These are phyloP conservation scores for Aspergillus asperescens DNA, from an alignment of 495 filamentous ascomycete genomes.

Conservation along the genomic window DNA sequence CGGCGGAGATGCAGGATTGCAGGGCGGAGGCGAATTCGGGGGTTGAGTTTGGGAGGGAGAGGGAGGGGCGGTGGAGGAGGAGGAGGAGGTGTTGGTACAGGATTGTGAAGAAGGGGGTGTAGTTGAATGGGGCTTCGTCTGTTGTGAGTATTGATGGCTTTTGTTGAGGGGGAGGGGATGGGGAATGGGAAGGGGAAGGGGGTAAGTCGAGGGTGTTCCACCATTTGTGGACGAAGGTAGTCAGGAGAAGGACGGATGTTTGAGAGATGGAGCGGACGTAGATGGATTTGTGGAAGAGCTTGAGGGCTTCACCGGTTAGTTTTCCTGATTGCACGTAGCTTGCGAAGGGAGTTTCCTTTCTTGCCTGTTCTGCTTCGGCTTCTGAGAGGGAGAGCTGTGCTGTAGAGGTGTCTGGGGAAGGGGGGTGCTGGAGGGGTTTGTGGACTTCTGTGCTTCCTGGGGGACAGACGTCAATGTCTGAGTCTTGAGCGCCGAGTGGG, in stretches of 20 bases:
- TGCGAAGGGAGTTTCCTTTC: conserved; percentile 29
- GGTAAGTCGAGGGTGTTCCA: conserved; percentile 37
- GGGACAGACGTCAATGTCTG: conserved; percentile 38
- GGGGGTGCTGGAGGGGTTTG: conserved; percentile 14
- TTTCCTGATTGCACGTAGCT: conserved; percentile 40
- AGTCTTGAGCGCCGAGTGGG: conserved; percentile 41
- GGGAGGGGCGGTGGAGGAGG: conserved; percentile 50
- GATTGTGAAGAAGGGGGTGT: conserved; percentile 48
- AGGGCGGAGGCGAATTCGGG: conserved; percentile 37
- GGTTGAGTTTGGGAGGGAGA: conserved; percentile 31
- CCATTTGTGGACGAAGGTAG: conserved; percentile 44
- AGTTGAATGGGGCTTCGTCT: conserved; percentile 29
- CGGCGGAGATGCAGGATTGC: conserved; percentile 39
- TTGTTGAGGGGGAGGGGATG: not conserved
- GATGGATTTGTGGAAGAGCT: conserved; percentile 42
- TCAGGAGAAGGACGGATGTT: conserved; percentile 33
- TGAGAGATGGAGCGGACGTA: conserved; percentile 33
- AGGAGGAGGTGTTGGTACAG: conserved; percentile 65
- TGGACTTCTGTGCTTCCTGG: conserved; percentile 31
- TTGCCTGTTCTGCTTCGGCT: conserved; percentile 6
- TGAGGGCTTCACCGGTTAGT: conserved; percentile 36
- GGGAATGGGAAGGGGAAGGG: not conserved
- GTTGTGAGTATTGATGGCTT: not conserved
- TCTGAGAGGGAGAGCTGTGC: not conserved
- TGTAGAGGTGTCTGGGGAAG: not conserved